These are phyloP conservation scores for Penicillium bovifimosum DNA, from an alignment of 495 filamentous ascomycete species.

Conservation along the genomic window DNA sequence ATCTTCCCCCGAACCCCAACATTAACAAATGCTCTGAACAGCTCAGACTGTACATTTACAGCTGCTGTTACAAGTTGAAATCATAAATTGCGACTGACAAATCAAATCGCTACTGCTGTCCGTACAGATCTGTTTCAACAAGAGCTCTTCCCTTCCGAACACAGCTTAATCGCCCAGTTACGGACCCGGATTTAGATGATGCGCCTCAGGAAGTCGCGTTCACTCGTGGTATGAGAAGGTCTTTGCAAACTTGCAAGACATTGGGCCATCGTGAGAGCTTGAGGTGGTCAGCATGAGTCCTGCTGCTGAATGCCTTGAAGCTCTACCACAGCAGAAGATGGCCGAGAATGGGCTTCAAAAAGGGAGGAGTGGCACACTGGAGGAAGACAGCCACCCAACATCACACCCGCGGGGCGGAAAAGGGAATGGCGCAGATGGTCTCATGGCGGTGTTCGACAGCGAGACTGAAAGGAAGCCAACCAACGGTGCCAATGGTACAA, in stretches of 20 bases:
- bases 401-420: no score
- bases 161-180: background rate
- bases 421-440: background rate
- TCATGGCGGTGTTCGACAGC: background rate
- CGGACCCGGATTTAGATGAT: background rate
- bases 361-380: background rate
- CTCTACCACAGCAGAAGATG: conserved; percentile 5
- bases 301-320: conserved; percentile 2
- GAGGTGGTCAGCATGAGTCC: conserved; percentile 7
- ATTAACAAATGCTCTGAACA: background rate
- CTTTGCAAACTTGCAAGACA: background rate
- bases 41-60: background rate
- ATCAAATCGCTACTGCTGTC: background rate
- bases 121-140: background rate
- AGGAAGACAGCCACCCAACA: background rate
- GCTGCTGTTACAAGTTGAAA: background rate
- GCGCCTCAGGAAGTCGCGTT: background rate
- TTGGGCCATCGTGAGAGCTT: background rate
- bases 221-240: background rate
- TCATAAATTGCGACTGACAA: background rate
- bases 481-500: no score
- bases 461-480: background rate
- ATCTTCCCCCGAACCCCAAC: conserved; percentile 14
- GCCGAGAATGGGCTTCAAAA: background rate
- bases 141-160: background rate